Evolutionary conservation across 441 rosid species (phyloP).

Genomic region (Gossypium laxum): DNA sequence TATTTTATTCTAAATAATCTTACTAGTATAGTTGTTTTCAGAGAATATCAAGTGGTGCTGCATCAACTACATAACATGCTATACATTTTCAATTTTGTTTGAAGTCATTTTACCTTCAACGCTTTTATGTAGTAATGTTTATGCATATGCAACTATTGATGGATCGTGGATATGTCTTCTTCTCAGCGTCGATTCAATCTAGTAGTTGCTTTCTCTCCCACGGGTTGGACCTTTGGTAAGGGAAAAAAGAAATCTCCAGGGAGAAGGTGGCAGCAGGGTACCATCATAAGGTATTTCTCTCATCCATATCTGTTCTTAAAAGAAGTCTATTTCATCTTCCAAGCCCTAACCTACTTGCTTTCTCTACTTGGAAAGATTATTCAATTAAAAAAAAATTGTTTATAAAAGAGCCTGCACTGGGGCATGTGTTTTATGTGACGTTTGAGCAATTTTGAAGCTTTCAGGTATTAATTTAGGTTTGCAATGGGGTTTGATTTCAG

Average conservation of each 20-base stretch:
- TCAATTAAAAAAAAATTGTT: no score
- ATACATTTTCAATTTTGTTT: neutral
- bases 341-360: neutral
- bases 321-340: neutral
- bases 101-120: neutral
- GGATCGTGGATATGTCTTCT: neutral
- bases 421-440: neutral
- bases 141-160: neutral
- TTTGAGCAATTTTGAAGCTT: neutral
- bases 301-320: neutral
- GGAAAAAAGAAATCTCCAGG: constrained; percentile 79
- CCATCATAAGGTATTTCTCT: constrained; percentile 63
- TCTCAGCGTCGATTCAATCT: constrained; percentile 64
- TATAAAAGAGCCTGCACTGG: neutral
- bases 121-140: neutral
- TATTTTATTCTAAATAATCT: neutral
- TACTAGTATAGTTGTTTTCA: neutral
- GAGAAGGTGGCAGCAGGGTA: constrained; percentile 85
- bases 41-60: neutral
- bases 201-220: constrained; percentile 85
- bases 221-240: constrained; percentile 84
- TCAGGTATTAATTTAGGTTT: neutral
- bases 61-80: neutral
- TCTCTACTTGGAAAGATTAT: neutral
- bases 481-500: neutral